Evolutionary conservation across 805 yeast species (phyloP).

Genomic region (Jamesozyma hellenica): DNA sequence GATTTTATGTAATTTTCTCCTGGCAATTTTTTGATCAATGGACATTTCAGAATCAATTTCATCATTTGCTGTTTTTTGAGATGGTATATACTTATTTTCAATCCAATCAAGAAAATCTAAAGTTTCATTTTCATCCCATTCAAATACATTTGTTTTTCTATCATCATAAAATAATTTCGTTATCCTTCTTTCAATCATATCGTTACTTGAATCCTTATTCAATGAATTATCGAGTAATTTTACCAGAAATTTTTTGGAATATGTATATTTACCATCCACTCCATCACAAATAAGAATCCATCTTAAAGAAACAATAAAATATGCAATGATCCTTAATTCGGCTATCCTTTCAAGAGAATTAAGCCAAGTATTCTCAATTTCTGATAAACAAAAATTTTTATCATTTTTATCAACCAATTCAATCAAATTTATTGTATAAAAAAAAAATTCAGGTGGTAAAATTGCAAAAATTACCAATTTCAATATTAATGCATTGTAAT

Average conservation of each 20-base stretch:
- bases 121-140: conserved; percentile 17
- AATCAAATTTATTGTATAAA: conserved; percentile 12
- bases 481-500: conserved; percentile 14
- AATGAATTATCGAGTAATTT: not conserved
- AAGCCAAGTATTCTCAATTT: conserved; percentile 6
- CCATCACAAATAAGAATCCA: conserved; percentile 15
- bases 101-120: conserved; percentile 23
- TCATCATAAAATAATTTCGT: conserved; percentile 4
- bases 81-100: conserved; percentile 15
- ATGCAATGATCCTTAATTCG: conserved; percentile 18
- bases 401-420: conserved; percentile 4
- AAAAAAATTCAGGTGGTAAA: conserved; percentile 23
- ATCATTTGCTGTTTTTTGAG: conserved; percentile 4
- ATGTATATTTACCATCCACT: conserved; percentile 5
- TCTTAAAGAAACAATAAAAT: conserved; percentile 16
- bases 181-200: conserved; percentile 3
- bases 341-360: conserved; percentile 9
- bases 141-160: conserved; percentile 5
- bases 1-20: conserved; percentile 20
- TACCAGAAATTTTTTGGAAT: conserved; percentile 8
- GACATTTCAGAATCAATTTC: conserved; percentile 6
- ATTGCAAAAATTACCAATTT: conserved; percentile 12
- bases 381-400: conserved; percentile 7
- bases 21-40: conserved; percentile 26
- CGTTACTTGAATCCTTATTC: conserved; percentile 1